Conservation (phyloP, 495 filamentous ascomycete genomes). For the Penicillium roqueforti region DNA sequence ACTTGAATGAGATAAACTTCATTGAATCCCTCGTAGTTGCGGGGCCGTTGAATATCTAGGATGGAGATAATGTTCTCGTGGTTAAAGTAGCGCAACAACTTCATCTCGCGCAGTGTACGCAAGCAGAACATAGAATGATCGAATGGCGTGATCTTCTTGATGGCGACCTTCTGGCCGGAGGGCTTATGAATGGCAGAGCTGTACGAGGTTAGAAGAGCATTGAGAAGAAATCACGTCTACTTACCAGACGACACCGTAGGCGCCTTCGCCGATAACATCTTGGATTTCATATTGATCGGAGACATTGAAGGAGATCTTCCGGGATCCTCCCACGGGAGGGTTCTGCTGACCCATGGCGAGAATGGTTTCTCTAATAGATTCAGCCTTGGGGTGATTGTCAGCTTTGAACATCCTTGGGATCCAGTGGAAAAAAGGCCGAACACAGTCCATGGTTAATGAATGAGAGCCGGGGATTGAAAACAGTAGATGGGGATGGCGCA, state of each 20-base stretch:
- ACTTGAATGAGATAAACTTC: constrained; percentile 99
- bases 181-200: constrained; percentile 98
- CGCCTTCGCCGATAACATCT: constrained; percentile 98
- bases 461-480: neutral
- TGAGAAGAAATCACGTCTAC: constrained; percentile 23
- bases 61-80: constrained; percentile 99
- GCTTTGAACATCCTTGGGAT: constrained; percentile 4
- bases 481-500: neutral
- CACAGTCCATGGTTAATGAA: neutral
- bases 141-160: constrained; percentile 99
- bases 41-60: constrained; percentile 95
- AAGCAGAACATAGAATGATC: constrained; percentile 99
- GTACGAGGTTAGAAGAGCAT: constrained; percentile 19
- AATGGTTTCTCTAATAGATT: constrained; percentile 5
- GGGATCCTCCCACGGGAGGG: constrained; percentile 55
- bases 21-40: constrained; percentile 92
- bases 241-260: constrained; percentile 98
- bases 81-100: constrained; percentile 98
- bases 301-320: constrained; percentile 99
- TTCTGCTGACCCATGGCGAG: constrained; percentile 47
- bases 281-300: constrained; percentile 99
- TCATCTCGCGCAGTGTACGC: constrained; percentile 97
- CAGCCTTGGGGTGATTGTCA: neutral
- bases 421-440: neutral
- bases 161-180: constrained; percentile 96